These are phyloP conservation scores for Monilinia fructigena DNA, from an alignment of 2,329 filamentous ascomycete genomes.

Conservation along the genomic window DNA sequence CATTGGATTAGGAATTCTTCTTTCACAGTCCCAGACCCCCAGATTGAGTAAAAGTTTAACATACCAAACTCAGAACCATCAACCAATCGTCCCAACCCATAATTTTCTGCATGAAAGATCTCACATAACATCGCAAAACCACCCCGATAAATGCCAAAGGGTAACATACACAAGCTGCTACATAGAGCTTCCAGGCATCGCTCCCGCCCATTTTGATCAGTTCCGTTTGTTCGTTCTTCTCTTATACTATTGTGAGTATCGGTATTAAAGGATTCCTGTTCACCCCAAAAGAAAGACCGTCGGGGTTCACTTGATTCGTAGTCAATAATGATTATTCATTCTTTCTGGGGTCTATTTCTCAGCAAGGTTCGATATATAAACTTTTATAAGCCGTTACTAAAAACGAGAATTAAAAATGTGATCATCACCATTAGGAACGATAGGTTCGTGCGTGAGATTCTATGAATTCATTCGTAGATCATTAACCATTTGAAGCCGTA, in stretches of 20 bases:
- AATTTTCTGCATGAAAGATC: constrained; percentile 1
- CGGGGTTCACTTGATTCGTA: not conserved
- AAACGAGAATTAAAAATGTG: not conserved
- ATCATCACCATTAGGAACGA: too few relatives aligned
- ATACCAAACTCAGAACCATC: constrained; percentile 6
- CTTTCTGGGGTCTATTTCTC: not conserved
- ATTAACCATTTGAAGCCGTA: not conserved
- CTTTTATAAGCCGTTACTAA: not conserved
- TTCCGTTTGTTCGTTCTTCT: not conserved
- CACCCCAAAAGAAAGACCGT: not conserved
- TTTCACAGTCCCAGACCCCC: too few relatives aligned
- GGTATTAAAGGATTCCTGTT: not conserved
- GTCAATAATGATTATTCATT: not conserved
- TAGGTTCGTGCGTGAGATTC: not conserved
- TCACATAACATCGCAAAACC: constrained; percentile 41
- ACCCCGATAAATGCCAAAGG: not conserved
- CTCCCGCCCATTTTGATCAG: not conserved
- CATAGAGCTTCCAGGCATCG: constrained; percentile 2
- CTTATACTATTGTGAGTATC: not conserved
- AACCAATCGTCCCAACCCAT: constrained; percentile 15
- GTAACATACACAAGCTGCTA: not conserved
- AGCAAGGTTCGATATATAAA: not conserved
- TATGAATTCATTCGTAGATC: not conserved
- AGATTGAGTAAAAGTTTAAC: not conserved
- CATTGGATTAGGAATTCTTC: not conserved